Evolutionary conservation across 2,329 filamentous ascomycete species (phyloP), one percentile per base, ranked within the genome.

Genomic region (Calonectria pseudoreteaudii): DNA sequence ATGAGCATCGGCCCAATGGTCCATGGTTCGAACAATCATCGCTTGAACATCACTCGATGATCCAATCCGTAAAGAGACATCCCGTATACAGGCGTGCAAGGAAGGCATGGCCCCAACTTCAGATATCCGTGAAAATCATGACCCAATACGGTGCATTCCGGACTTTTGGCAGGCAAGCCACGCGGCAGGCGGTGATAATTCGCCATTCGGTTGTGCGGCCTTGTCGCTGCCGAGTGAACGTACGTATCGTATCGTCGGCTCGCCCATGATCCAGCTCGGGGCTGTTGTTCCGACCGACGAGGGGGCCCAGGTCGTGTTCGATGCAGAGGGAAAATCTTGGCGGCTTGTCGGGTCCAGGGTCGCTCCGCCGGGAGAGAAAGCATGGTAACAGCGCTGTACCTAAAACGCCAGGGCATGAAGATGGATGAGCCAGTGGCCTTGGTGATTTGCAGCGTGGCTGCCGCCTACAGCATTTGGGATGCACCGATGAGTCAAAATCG

Each of bases 381-480:
- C 47, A 53, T 36, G 49, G 36, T 53, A 36, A 58, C 52, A 44
- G 26, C 41, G 30, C 65, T 44, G 65, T 53, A 68, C 66, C 52
- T 44, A 28, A 58, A 60, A 58, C 66, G 28, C 30, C n/a, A 34
- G 23, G 56, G 34, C 34, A 67, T 41, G 52, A 44, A 47, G 30
- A 30, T 38, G 52, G 66, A 60, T 60, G 38, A 53, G 52, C 66
- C 66, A 41, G 66, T n/a, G 66, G 14, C 14, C 47, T 31, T 53
- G 34, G 65, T 67, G 65, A 67, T 67, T 26, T 67, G 65, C 65
- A 41, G 49, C 23, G 49, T 53, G 65, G 65, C 65, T 53, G 65
- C 34, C 50, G 38, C 56, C 56, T 62, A 41, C 36, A 20, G 56
- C 47, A 36, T 20, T 20, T 13, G 44, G 65, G 31, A 56, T 34